Evolutionary conservation across 2,329 filamentous ascomycete genomes (phyloP), one percentile per base, ranked within the genome.

Genomic region (Verruconis gallopava): DNA sequence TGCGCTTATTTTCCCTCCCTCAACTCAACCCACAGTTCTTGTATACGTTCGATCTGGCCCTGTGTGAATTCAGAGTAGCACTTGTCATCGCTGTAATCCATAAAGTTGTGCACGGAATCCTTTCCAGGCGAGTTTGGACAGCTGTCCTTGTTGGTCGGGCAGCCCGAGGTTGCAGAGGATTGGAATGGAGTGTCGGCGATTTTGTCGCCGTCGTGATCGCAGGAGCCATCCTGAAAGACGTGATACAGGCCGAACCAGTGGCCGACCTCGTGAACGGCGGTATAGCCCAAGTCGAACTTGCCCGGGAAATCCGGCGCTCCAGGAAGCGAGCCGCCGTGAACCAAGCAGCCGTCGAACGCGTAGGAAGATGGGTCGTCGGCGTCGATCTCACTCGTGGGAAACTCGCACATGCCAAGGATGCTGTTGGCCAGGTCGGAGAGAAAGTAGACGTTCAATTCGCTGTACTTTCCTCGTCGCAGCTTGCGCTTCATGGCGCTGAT

Each of bases 231-330:
- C 22, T 33, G 13, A 14, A 28, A 40, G 18, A 40, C 38, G 22
- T 40, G 38, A 14, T 11, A 32, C 6, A 40, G 38, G 17, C 19
- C 19, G 12, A 40, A 15, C 38, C 38, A 40, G 18, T 40, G 38
- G 21, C 38, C 38, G n/a, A 33, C 22, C 33, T 40, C 38, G 18
- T 40, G 38, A 17, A 40, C 38, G 9, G 38, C 33, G 6, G 38
- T 33, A 5, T 9, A 6, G n/a, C 38, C 38, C 9, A 9, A 11
- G 15, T 17, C 19, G 12, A 19, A 21, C 11, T 12, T 12, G 19
- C 15, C 15, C 11, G 36, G 36, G 18, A 14, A 14, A 6, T 36
- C 18, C 9, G 12, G 9, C 11, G 9, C 5, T 11, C 36, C 36
- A 9, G 36, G 12, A 14, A 38, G 12, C 5, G 36, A 19, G 18